Conservation (phyloP, 352 stramenopile genomes). For the Lagenidium giganteum region DNA sequence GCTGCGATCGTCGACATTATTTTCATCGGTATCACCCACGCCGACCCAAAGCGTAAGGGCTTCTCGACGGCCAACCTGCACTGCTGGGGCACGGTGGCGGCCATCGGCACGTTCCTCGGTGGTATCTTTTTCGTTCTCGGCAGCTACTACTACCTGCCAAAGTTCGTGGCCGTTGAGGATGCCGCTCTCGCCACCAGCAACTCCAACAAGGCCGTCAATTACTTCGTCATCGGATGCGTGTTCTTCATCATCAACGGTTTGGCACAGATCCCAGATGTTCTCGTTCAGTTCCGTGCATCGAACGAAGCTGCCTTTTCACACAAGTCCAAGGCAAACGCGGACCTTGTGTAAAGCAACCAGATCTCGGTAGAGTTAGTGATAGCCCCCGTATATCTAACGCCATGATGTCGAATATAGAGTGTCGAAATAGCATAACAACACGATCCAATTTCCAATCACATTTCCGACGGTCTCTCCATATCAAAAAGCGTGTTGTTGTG, state of each 20-base stretch:
- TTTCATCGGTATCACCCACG: conserved; percentile 60
- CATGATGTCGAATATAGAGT: no score
- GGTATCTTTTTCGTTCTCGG: conserved; percentile 73
- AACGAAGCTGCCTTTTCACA: conserved; percentile 7
- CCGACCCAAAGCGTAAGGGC: conserved; percentile 33
- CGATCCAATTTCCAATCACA: no score
- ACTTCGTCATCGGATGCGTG: conserved; percentile 65
- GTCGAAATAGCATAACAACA: no score
- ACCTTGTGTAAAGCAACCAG: conserved; percentile 15
- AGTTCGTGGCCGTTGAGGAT: conserved; percentile 61
- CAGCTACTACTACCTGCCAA: conserved; percentile 78
- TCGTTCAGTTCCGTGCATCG: conserved; percentile 33
- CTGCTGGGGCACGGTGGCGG: conserved; percentile 44
- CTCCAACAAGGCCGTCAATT: conserved; percentile 74
- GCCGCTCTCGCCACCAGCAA: conserved; percentile 37
- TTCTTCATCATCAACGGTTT: conserved; percentile 76
- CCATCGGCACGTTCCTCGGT: conserved; percentile 54
- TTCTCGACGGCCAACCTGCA: conserved; percentile 49
- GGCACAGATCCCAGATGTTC: conserved; percentile 48
- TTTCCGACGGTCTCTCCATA: no score
- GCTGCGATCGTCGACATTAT: conserved; percentile 54
- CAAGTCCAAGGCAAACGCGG: conserved; percentile 25
- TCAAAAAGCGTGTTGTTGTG: no score
- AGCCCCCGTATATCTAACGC: no score
- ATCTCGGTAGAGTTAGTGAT: not conserved